phyloP scores from a whole-genome alignment of 2,329 filamentous ascomycete species.

The Paecilomyces sp. region DNA sequence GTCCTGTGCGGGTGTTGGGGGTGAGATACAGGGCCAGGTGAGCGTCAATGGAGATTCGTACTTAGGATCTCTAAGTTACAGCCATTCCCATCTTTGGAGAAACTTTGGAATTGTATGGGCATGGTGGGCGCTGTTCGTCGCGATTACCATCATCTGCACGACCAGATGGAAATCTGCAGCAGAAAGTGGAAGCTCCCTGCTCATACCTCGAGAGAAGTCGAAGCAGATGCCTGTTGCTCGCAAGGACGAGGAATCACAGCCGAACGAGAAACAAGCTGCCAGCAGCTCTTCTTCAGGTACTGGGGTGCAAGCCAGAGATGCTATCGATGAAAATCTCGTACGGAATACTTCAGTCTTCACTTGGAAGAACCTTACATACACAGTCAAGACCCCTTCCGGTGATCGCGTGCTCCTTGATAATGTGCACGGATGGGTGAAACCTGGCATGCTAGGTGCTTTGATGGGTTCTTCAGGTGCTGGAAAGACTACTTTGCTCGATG shows the following conservation, averaged over 20 bases:
- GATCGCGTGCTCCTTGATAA: conserved; percentile 55
- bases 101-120: conserved; percentile 58
- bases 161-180: conserved; percentile 48
- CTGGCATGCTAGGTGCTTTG: conserved; percentile 67
- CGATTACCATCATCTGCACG: conserved; percentile 52
- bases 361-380: conserved; percentile 67
- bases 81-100: conserved; percentile 48
- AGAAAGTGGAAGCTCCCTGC: conserved; percentile 47
- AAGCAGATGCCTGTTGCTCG: conserved; percentile 27
- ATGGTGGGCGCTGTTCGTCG: conserved; percentile 56
- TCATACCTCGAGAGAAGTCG: conserved; percentile 56
- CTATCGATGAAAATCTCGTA: conserved; percentile 40
- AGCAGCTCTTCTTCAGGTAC: conserved; percentile 5
- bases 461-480: conserved; percentile 74
- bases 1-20: conserved; percentile 52
- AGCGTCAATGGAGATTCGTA: conserved; percentile 54
- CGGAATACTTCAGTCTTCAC: conserved; percentile 64
- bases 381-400: conserved; percentile 54
- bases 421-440: conserved; percentile 69
- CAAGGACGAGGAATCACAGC: conserved; percentile 46
- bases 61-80: conserved; percentile 48
- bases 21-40: conserved; percentile 44
- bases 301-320: conserved; percentile 12
- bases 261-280: conserved; percentile 13
- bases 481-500: conserved; percentile 69